Percentiles rank a stretch among this genome's conserved stretches.
Conservation (phyloP, 202 grass and related monocot genomes). For the Miscanthus sacchariflorus region DNA sequence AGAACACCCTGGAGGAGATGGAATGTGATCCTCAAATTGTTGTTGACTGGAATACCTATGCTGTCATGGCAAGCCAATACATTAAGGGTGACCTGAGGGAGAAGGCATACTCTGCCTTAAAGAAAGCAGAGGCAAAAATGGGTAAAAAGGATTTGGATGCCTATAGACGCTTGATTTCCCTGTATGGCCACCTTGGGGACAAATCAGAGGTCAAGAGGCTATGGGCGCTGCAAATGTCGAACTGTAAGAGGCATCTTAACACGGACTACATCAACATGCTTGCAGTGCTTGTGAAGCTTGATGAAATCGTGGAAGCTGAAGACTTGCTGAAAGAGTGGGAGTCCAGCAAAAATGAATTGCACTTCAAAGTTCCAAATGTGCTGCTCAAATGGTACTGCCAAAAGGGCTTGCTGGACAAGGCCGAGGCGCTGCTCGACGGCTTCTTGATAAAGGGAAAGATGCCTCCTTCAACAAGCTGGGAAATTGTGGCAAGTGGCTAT, state of each 20-base stretch:
- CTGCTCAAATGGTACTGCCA: constrained; percentile 66
- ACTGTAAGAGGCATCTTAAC: constrained; percentile 70
- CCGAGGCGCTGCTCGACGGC: constrained; percentile 60
- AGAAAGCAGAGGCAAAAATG: constrained; percentile 82
- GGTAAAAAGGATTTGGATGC: constrained; percentile 40
- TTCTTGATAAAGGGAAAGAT: constrained; percentile 71
- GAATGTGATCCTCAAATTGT: constrained; percentile 78
- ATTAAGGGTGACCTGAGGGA: constrained; percentile 61
- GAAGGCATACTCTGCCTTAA: constrained; percentile 66
- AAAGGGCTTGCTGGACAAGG: constrained; percentile 72
- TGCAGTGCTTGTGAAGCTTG: constrained; percentile 66
- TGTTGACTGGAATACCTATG: constrained; percentile 76
- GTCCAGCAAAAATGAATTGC: constrained; percentile 52
- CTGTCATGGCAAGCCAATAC: constrained; percentile 68
- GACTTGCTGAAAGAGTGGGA: constrained; percentile 86
- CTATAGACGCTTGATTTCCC: constrained; percentile 74
- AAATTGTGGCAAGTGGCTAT: constrained; percentile 68
- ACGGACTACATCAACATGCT: constrained; percentile 76
- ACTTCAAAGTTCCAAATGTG: constrained; percentile 74
- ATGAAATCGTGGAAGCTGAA: constrained; percentile 71
- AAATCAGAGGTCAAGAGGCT: constrained; percentile 75
- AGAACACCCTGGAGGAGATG: constrained; percentile 84
- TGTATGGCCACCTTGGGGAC: constrained; percentile 65
- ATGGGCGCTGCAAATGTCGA: constrained; percentile 74
- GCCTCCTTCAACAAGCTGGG: constrained; percentile 73